Evolutionary conservation across 2,329 filamentous ascomycete species (phyloP).

Genomic region (Diplodia seriata): DNA sequence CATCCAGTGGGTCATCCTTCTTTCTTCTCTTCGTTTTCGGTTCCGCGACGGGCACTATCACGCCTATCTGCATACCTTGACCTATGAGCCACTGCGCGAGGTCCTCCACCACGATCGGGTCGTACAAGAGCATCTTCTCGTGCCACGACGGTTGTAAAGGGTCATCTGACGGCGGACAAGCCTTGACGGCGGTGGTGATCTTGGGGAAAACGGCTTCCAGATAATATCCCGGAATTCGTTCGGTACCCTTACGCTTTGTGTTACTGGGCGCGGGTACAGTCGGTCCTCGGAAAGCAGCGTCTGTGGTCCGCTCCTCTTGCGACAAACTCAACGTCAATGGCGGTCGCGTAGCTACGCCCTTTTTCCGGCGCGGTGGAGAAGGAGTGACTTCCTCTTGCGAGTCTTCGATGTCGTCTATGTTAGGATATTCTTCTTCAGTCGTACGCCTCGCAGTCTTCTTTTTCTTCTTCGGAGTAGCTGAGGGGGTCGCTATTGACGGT

Average conservation of each 20-base stretch:
- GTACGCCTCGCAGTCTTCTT: background rate
- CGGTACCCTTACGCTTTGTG: background rate
- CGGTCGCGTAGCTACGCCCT: background rate
- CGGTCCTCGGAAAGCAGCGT: background rate
- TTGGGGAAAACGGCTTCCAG: constrained; percentile 48
- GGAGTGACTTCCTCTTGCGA: constrained; percentile 46
- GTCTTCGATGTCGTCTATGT: constrained; percentile 50
- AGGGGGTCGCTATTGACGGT: too few relatives aligned
- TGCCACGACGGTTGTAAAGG: constrained; percentile 71
- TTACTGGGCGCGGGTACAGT: background rate
- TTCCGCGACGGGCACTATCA: constrained; percentile 53
- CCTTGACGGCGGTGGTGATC: constrained; percentile 58
- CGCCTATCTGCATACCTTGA: constrained; percentile 54
- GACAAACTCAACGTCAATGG: constrained; percentile 35
- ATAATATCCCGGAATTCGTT: background rate
- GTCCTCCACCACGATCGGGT: constrained; percentile 88
- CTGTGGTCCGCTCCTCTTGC: background rate
- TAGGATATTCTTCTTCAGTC: constrained; percentile 36
- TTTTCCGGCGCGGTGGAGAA: constrained; percentile 43
- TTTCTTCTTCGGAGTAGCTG: background rate
- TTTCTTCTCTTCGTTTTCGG: background rate
- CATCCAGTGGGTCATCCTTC: constrained; percentile 40
- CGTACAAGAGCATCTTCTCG: constrained; percentile 92
- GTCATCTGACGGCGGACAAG: constrained; percentile 49
- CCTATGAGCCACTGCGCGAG: constrained; percentile 80